Evolutionary conservation across 108 stramenopile species (phyloP).

Genomic region (Bacterosira constricta): DNA sequence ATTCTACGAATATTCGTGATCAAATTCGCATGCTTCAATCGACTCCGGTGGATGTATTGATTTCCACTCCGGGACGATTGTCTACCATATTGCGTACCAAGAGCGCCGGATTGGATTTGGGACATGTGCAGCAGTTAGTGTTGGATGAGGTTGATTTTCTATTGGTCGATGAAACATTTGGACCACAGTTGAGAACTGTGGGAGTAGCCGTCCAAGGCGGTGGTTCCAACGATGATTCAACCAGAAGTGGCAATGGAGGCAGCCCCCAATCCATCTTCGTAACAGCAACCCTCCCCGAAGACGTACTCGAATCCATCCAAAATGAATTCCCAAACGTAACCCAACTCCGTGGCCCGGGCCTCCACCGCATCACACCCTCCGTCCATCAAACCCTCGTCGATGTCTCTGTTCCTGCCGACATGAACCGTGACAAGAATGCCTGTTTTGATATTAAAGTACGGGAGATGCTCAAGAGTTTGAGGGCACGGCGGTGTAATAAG

Average conservation of each 20-base stretch:
- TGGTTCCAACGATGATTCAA: neutral
- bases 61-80: conserved; percentile 91
- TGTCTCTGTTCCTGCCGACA: conserved; percentile 75
- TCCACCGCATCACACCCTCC: conserved; percentile 83
- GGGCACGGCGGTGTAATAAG: conserved; percentile 67
- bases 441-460: conserved; percentile 88
- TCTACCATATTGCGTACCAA: conserved; percentile 82
- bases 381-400: conserved; percentile 85
- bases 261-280: conserved; percentile 92
- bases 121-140: conserved; percentile 68
- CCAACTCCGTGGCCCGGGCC: conserved; percentile 84
- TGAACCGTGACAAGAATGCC: conserved; percentile 62
- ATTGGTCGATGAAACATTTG: conserved; percentile 88
- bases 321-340: conserved; percentile 78
- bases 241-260: neutral
- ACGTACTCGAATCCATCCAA: conserved; percentile 69
- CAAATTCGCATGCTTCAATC: conserved; percentile 76
- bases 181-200: conserved; percentile 85
- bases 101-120: conserved; percentile 73
- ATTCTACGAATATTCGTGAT: conserved; percentile 74
- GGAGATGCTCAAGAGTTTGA: conserved; percentile 78
- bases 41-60: conserved; percentile 82
- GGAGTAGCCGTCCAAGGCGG: conserved; percentile 60
- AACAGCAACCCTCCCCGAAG: conserved; percentile 91
- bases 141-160: conserved; percentile 96